Conservation (phyloP, 129 eudicot genomes). For the Flaveria ramosissima region DNA sequence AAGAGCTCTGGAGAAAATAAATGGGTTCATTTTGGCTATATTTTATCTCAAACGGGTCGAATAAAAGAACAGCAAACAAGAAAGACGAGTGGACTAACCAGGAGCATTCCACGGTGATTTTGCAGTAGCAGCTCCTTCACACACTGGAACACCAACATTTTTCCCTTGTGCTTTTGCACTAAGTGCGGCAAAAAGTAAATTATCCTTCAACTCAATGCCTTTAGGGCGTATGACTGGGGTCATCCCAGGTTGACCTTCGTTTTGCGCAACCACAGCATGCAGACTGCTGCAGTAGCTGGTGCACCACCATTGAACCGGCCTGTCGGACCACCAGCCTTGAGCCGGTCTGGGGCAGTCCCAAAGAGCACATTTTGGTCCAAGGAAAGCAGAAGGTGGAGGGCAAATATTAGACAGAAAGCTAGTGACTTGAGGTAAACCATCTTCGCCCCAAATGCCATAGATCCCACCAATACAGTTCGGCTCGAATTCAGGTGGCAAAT, state of each 20-base stretch:
- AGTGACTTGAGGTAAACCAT: slow-evolving; percentile 39
- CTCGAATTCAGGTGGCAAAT: slow-evolving; percentile 45
- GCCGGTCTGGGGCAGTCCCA: slow-evolving; percentile 75
- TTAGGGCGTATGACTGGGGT: slow-evolving; percentile 75
- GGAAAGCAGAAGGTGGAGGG: slow-evolving; percentile 87
- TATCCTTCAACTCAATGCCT: slow-evolving; percentile 84
- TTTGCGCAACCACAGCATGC: slow-evolving; percentile 71
- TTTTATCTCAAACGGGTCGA: slow-evolving; percentile 7
- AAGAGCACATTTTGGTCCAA: slow-evolving; percentile 90
- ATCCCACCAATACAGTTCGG: slow-evolving; percentile 39
- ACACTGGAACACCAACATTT: slow-evolving; percentile 83
- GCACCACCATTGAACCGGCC: slow-evolving; percentile 69
- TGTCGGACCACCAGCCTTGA: slow-evolving; percentile 32
- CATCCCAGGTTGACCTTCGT: slow-evolving; percentile 75
- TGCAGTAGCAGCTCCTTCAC: slow-evolving; percentile 87
- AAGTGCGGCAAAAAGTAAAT: slow-evolving; percentile 75
- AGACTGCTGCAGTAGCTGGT: slow-evolving; percentile 68
- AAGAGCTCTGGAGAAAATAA: slow-evolving; percentile 61
- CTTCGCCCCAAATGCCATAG: slow-evolving; percentile 40
- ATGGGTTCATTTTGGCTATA: neutral
- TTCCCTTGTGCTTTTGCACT: slow-evolving; percentile 76
- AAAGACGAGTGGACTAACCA: slow-evolving; percentile 40
- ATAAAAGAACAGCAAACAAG: neutral
- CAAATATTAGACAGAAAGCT: slow-evolving; percentile 50
- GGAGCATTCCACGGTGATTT: slow-evolving; percentile 97